A percentile compares a stretch with the other conserved stretches of the same genome.
Conservation (phyloP, 108 stramenopile species). For the Fragilariopsis cylindrus region DNA sequence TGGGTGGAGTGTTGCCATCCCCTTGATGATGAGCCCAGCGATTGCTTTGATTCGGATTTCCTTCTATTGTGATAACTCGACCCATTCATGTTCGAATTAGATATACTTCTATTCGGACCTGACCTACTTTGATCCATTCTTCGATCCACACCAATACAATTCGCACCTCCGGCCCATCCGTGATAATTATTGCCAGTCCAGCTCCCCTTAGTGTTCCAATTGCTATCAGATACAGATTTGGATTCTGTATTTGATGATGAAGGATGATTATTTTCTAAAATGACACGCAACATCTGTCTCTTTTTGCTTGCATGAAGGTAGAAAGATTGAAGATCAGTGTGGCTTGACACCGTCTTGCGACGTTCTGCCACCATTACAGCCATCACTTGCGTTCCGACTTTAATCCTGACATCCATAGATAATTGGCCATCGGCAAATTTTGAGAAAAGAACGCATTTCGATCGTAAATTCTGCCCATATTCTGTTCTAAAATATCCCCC, state of each 20-base stretch:
- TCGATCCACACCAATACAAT: not conserved
- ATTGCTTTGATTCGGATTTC: not conserved
- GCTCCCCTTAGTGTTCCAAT: not conserved
- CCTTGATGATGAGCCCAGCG: not conserved
- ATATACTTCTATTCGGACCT: not conserved
- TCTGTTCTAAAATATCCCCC: conserved; percentile 18
- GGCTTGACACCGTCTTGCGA: not conserved
- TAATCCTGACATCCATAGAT: not conserved
- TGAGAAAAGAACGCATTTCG: conserved; percentile 1
- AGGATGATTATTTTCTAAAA: conserved; percentile 10
- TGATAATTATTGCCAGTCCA: not conserved
- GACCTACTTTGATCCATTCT: not conserved
- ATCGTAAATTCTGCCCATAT: not conserved
- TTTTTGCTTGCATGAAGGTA: not conserved
- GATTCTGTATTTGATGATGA: not conserved
- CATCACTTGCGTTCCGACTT: conserved; percentile 7
- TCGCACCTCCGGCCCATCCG: conserved; percentile 14
- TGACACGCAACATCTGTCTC: not conserved
- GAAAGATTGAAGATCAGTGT: not conserved
- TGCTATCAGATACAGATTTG: not conserved
- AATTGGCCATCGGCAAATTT: not conserved
- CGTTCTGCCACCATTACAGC: conserved; percentile 5
- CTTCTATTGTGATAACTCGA: no score
- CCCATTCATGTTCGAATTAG: no score
- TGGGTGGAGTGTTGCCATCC: not conserved